Percentiles rank a stretch among this genome's conserved stretches.
phyloP scores from a whole-genome alignment of 805 yeast species.

The Cyberlindnera mrakii region DNA sequence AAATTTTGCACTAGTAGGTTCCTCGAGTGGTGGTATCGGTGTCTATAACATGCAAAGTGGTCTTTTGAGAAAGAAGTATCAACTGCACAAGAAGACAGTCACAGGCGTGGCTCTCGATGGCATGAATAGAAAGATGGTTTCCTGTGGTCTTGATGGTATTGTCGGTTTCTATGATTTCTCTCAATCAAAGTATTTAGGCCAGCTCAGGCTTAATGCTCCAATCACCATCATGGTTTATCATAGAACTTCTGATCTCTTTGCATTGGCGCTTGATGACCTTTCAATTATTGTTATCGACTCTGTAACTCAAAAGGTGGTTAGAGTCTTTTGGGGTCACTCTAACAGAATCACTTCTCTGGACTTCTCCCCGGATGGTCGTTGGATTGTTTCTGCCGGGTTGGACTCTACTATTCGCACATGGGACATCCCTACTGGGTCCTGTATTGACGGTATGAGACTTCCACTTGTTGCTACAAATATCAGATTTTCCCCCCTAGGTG shows the following conservation, averaged over 20 bases:
- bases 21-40: slow-evolving; percentile 77
- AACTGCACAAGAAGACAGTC: slow-evolving; percentile 69
- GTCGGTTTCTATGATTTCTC: slow-evolving; percentile 85
- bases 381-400: slow-evolving; percentile 79
- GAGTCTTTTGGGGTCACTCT: slow-evolving; percentile 85
- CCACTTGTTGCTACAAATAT: slow-evolving; percentile 76
- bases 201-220: slow-evolving; percentile 66
- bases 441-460: slow-evolving; percentile 84
- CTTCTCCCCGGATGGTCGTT: slow-evolving; percentile 92
- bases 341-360: slow-evolving; percentile 84
- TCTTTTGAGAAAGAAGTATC: slow-evolving; percentile 60
- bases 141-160: slow-evolving; percentile 83
- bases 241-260: slow-evolving; percentile 75
- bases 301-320: slow-evolving; percentile 72
- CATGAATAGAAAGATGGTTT: slow-evolving; percentile 81
- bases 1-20: slow-evolving; percentile 89
- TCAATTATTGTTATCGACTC: slow-evolving; percentile 80
- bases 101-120: slow-evolving; percentile 89
- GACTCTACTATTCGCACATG: slow-evolving; percentile 91
- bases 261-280: slow-evolving; percentile 81
- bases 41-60: slow-evolving; percentile 93
- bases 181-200: slow-evolving; percentile 59
- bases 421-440: slow-evolving; percentile 96
- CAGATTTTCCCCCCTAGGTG: slow-evolving; percentile 81
- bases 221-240: slow-evolving; percentile 75